phyloP scores from a whole-genome alignment of 2,329 filamentous ascomycete species.

The Cladosporium halotolerans region DNA sequence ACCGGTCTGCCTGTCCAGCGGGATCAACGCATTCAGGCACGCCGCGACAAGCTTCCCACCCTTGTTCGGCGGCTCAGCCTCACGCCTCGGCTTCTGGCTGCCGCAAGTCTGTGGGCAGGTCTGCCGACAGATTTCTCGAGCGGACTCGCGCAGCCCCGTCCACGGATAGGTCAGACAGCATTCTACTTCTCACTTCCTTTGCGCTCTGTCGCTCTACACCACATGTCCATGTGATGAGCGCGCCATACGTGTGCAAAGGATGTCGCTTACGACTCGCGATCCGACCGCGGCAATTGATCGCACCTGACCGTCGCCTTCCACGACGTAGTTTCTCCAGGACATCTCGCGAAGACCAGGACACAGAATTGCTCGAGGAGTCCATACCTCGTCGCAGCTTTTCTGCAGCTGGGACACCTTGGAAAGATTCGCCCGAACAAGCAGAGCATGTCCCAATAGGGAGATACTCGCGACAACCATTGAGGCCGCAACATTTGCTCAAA shows the following conservation, averaged over 20 bases:
- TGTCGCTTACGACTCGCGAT: conserved; percentile 12
- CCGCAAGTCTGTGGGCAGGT: not conserved
- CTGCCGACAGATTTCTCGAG: not conserved
- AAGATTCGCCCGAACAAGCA: too few relatives aligned
- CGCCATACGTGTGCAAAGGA: conserved; percentile 13
- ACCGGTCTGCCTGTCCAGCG: not conserved
- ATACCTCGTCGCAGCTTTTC: too few relatives aligned
- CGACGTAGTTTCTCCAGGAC: not conserved
- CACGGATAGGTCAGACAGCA: not conserved
- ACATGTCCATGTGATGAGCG: conserved; percentile 5
- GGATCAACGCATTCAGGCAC: conserved; percentile 5
- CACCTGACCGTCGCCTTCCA: not conserved
- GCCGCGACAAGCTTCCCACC: not conserved
- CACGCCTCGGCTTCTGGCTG: not conserved
- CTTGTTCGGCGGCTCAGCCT: not conserved
- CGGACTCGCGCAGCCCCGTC: not conserved
- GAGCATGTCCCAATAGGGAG: too few relatives aligned
- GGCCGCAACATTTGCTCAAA: too few relatives aligned
- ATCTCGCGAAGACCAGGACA: not conserved
- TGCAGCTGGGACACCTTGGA: too few relatives aligned
- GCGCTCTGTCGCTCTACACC: not conserved
- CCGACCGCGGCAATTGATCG: not conserved
- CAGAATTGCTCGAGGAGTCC: too few relatives aligned
- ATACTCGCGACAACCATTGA: too few relatives aligned
- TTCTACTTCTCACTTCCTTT: not conserved